Base-by-base conservation (phyloP, 345 rosid genomes). In the Brassica juncea region DNA sequence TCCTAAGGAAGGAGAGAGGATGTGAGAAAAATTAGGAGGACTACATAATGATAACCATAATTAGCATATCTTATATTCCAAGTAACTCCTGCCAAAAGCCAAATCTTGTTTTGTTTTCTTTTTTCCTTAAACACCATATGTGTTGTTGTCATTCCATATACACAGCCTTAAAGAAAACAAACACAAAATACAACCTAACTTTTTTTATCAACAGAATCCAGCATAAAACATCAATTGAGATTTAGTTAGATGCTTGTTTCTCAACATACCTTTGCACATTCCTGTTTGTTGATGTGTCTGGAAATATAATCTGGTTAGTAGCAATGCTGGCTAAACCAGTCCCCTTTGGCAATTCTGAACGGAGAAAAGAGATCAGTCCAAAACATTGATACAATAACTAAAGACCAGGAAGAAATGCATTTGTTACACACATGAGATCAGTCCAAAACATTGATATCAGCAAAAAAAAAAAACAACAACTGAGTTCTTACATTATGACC, bases 1-100 rank as follows among this genome's bases (percentile, higher is more conserved):
- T 59, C 61, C 39, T 23, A 15, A 21, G 42, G 64, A 66, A 72
- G 14, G 68, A 68, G 68, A 68, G 71, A 54, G 82, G 79, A 80
- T 74, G 61, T 57, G 83, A 80, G 79, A 27, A 52, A 79, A 80
- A 15, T 68, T 23, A 34, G 82, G 82, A 80, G 31, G 59, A 52
- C 70, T 54, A 12, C 16, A 30, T 44, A 61, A 27, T 44, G 68
- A 19, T 5, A 74, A 55, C 75, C 68, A 64, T 1, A 69, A 74
- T 70, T 75, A 80, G 76, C 66, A 39, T 30, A 75, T 27, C 54
- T 63, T 3, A 72, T 75, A 80, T 74, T 75, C 32, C 71, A 52
- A 69, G 79, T 63, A 74, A 68, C 21, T 63, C 55, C 4, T 61
- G 8, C 5, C 16, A 4, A 35, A 35, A 4, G 12, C 19, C 61